A percentile compares a stretch with the other conserved stretches of the same genome.
Evolutionary conservation across 129 eudicot species (phyloP).

Genomic region (Saposhnikovia divaricata): DNA sequence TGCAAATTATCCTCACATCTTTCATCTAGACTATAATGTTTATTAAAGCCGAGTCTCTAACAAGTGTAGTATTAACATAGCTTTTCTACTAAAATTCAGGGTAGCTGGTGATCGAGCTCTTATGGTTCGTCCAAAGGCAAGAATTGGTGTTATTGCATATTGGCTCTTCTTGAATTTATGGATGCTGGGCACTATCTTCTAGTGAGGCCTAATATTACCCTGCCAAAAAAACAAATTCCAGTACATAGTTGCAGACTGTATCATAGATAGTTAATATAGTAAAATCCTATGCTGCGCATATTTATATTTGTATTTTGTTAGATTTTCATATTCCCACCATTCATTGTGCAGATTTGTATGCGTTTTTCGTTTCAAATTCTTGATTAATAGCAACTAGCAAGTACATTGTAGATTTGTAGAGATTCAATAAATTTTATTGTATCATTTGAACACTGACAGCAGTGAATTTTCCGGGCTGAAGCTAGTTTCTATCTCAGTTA

Average conservation of each 20-base stretch:
- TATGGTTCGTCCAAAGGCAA: constrained; percentile 83
- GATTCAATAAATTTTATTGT: constrained; percentile 23
- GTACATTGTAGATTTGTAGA: constrained; percentile 62
- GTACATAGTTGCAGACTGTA: constrained; percentile 23
- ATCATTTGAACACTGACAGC: background rate
- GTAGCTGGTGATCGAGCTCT: constrained; percentile 75
- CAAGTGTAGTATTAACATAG: background rate
- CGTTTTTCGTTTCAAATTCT: constrained; percentile 11
- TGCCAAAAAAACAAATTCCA: background rate
- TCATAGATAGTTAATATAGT: constrained; percentile 28
- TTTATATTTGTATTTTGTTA: background rate
- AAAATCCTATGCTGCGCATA: background rate
- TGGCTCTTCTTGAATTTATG: constrained; percentile 76
- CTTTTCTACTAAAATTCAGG: constrained; percentile 36
- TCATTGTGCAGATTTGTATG: constrained; percentile 16
- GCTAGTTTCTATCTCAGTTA: background rate
- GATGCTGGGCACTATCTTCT: constrained; percentile 79
- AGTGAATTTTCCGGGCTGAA: background rate
- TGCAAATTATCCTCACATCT: background rate
- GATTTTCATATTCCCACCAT: background rate
- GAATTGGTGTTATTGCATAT: constrained; percentile 74
- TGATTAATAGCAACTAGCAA: constrained; percentile 49
- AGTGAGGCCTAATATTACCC: constrained; percentile 13
- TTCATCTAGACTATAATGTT: background rate
- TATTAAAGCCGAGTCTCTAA: background rate